Conservation (phyloP, 2,329 filamentous ascomycete genomes). For the Fusarium sp. region DNA sequence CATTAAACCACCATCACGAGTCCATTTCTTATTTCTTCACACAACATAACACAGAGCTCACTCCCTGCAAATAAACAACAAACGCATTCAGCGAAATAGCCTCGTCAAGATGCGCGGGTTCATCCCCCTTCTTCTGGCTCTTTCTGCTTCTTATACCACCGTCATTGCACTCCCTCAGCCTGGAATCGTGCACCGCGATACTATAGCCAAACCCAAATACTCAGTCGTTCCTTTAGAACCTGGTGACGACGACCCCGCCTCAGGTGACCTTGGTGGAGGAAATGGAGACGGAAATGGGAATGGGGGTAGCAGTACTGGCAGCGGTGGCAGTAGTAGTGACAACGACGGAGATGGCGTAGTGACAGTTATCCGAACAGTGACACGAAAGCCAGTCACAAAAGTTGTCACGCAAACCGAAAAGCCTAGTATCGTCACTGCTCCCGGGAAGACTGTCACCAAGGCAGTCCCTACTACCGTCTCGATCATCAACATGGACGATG, state of each 20-base stretch:
- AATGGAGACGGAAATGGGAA: constrained; percentile 16
- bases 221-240: constrained; percentile 53
- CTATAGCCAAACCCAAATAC: constrained; percentile 46
- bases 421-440: constrained; percentile 41
- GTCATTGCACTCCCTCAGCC: constrained; percentile 44
- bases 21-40: not conserved
- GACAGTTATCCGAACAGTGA: constrained; percentile 49
- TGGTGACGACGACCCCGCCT: constrained; percentile 35
- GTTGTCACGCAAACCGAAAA: constrained; percentile 42
- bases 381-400: constrained; percentile 40
- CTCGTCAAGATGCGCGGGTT: constrained; percentile 45
- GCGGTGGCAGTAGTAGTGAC: constrained; percentile 20
- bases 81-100: constrained; percentile 14
- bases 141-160: constrained; percentile 42
- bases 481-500: constrained; percentile 42
- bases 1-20: not conserved
- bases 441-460: constrained; percentile 41
- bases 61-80: not conserved
- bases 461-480: constrained; percentile 45
- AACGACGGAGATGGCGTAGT: constrained; percentile 36
- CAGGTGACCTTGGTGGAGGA: constrained; percentile 33
- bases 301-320: constrained; percentile 17
- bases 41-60: not conserved
- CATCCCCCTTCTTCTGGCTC: constrained; percentile 43
- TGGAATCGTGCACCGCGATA: constrained; percentile 36